Evolutionary conservation across 495 filamentous ascomycete genomes (phyloP).

Genomic region (Rostrohypoxylon terebratum): DNA sequence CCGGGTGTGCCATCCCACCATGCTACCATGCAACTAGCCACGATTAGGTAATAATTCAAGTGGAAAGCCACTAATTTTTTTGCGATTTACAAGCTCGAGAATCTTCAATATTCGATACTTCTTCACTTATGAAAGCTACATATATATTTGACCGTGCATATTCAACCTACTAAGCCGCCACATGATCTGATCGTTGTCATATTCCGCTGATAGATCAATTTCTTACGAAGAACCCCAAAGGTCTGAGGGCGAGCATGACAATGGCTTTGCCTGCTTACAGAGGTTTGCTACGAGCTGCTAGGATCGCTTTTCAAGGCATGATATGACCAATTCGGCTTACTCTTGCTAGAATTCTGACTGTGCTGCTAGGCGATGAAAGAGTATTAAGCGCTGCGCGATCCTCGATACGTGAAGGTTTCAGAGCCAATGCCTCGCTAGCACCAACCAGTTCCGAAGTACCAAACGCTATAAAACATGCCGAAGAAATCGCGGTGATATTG

Average conservation of each 20-base stretch:
- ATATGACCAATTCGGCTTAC: not conserved
- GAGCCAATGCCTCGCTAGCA: conserved; percentile 67
- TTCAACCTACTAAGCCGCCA: not conserved
- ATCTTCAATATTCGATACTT: not conserved
- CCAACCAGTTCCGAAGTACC: conserved; percentile 63
- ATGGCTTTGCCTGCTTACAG: conserved; percentile 86
- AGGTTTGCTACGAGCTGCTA: conserved; percentile 81
- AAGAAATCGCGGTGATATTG: conserved; percentile 84
- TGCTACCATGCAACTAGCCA: not conserved
- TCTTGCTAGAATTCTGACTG: not conserved
- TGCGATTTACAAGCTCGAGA: conserved; percentile 37
- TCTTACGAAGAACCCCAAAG: no score
- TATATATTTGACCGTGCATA: no score
- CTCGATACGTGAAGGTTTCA: conserved; percentile 78
- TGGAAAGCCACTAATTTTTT: conserved; percentile 51
- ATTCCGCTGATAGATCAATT: not conserved
- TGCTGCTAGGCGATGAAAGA: conserved; percentile 70
- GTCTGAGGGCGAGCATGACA: conserved; percentile 21
- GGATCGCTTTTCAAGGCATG: conserved; percentile 85
- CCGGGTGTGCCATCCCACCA: not conserved
- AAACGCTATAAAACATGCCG: conserved; percentile 75
- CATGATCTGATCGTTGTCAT: not conserved
- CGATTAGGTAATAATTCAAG: not conserved
- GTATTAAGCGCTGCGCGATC: conserved; percentile 75
- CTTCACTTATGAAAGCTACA: not conserved